Conservation (phyloP, 2,329 filamentous ascomycete species). For the Venturia pyrina region DNA sequence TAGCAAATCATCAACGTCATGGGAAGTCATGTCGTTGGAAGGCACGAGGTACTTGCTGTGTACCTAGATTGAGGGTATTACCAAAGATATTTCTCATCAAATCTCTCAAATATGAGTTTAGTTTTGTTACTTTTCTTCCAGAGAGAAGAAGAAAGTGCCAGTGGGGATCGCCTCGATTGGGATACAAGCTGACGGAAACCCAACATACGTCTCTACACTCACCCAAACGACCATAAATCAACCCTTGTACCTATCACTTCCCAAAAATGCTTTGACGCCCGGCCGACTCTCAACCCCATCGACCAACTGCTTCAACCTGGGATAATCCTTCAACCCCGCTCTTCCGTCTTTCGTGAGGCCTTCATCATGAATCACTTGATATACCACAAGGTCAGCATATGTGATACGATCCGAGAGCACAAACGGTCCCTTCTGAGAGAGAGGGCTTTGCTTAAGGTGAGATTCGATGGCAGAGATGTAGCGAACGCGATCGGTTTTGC, state of each 20-base stretch:
- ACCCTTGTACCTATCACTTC: slow-evolving; percentile 20
- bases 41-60: too few relatives aligned
- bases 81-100: too few relatives aligned
- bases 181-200: too few relatives aligned
- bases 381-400: slow-evolving; percentile 16
- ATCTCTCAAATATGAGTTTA: too few relatives aligned
- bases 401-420: slow-evolving; percentile 21
- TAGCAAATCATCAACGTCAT: too few relatives aligned
- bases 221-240: background rate
- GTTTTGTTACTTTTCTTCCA: too few relatives aligned
- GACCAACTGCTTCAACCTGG: slow-evolving; percentile 19
- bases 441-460: background rate
- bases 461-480: slow-evolving; percentile 15
- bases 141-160: too few relatives aligned
- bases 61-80: too few relatives aligned
- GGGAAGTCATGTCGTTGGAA: too few relatives aligned
- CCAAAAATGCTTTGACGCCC: slow-evolving; percentile 21
- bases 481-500: slow-evolving; percentile 15
- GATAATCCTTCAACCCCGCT: slow-evolving; percentile 19
- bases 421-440: slow-evolving; percentile 18
- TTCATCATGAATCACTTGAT: slow-evolving; percentile 21
- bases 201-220: background rate
- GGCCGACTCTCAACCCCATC: slow-evolving; percentile 20
- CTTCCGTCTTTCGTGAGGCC: slow-evolving; percentile 19
- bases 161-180: too few relatives aligned